A percentile compares a stretch with the other conserved stretches of the same genome.
Conservation (phyloP, 805 yeast species). For the Saturnispora diversa region DNA sequence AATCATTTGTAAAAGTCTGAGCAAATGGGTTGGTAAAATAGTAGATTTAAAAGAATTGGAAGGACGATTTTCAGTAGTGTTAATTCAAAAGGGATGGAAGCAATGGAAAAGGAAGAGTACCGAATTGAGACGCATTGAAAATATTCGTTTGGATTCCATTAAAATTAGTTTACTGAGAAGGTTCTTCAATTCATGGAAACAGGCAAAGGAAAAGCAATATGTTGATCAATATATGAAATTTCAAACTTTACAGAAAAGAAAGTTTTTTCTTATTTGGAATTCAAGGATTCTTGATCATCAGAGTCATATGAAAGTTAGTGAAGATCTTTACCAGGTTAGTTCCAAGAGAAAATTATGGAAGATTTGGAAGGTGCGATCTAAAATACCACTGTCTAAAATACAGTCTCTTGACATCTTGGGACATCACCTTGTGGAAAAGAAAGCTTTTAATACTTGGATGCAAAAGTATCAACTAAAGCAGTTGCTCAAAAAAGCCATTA, state of each 20-base stretch:
- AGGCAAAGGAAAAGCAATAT: conserved; percentile 6
- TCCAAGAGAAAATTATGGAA: background rate
- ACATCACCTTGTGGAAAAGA: background rate
- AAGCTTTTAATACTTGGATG: background rate
- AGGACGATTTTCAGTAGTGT: background rate
- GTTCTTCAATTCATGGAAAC: conserved; percentile 2
- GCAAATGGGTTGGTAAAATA: conserved; percentile 3
- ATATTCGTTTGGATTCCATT: background rate
- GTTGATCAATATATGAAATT: background rate
- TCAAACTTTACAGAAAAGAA: background rate
- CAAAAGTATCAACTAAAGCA: background rate
- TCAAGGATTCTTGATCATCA: background rate
- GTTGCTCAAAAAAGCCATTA: background rate
- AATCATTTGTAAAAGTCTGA: background rate
- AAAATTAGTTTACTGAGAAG: background rate
- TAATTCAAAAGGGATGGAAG: background rate
- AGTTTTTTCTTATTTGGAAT: conserved; percentile 3
- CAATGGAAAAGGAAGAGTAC: background rate
- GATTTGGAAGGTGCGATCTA: conserved; percentile 1
- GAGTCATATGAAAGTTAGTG: background rate
- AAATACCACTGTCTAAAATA: background rate
- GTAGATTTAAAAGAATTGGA: background rate
- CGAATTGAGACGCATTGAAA: background rate
- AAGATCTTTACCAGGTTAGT: background rate
- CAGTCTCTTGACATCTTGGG: background rate